Conservation (phyloP, 108 stramenopile species). For the Bacterosira constricta region DNA sequence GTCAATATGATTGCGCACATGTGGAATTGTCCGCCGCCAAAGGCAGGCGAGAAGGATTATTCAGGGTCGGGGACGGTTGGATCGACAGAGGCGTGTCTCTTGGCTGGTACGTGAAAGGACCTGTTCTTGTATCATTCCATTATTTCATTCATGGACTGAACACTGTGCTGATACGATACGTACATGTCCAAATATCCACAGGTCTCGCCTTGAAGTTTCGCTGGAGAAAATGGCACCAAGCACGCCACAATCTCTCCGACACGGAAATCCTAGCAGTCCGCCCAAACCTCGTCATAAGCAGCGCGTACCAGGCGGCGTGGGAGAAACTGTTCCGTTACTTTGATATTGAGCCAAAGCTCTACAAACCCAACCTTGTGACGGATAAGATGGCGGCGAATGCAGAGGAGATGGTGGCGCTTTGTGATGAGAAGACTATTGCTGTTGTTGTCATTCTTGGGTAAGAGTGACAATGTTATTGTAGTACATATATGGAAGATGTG, state of each 20-base stretch:
- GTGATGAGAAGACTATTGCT: conserved; percentile 67
- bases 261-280: conserved; percentile 40
- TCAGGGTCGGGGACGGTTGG: conserved; percentile 52
- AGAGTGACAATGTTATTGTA: too few species aligned
- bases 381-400: conserved; percentile 36
- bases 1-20: conserved; percentile 58
- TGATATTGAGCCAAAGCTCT: conserved; percentile 50
- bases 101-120: too few species aligned
- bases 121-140: conserved; percentile 10
- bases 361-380: conserved; percentile 29
- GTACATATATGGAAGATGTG: too few species aligned
- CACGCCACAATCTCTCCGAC: conserved; percentile 19
- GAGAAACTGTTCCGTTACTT: conserved; percentile 59
- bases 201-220: conserved; percentile 56
- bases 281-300: conserved; percentile 58
- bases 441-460: too few species aligned
- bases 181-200: neutral
- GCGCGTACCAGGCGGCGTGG: conserved; percentile 56
- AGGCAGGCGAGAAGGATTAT: conserved; percentile 23
- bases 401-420: conserved; percentile 28
- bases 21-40: conserved; percentile 47
- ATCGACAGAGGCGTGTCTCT: conserved; percentile 57
- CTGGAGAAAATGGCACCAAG: conserved; percentile 52
- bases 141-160: neutral
- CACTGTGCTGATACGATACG: neutral